Conservation (phyloP, 768 basidiomycete genomes). For the Suillus bovinus region DNA sequence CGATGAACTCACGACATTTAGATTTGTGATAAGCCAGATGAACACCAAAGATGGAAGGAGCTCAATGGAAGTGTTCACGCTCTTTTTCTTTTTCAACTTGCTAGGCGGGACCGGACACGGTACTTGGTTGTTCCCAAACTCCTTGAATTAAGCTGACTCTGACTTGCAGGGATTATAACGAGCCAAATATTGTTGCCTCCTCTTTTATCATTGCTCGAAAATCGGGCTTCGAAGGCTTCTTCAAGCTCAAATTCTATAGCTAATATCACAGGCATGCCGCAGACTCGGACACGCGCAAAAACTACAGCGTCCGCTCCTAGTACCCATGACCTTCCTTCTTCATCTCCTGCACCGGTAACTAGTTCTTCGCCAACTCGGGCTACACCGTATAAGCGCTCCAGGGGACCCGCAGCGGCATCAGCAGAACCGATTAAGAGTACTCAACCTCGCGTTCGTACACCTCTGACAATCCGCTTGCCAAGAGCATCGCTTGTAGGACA, state of each 20-base stretch:
- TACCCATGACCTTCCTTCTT: neutral
- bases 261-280: neutral
- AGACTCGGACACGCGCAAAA: conserved; percentile 2
- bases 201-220: neutral
- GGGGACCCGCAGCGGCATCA: neutral
- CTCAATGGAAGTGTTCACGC: neutral
- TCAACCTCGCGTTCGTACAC: neutral
- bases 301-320: neutral
- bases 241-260: neutral
- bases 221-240: neutral
- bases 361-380: neutral
- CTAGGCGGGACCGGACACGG: neutral
- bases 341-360: neutral
- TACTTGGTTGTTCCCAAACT: neutral
- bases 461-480: conserved; percentile 1
- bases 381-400: neutral
- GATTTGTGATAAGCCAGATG: neutral
- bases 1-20: neutral
- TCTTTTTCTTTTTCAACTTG: conserved; percentile 1
- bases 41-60: conserved; percentile 4
- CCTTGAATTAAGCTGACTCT: neutral
- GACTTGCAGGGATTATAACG: neutral
- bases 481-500: neutral
- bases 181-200: neutral
- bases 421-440: neutral